Conservation (phyloP, 2,329 filamentous ascomycete genomes). For the Xylariaceae sp. region DNA sequence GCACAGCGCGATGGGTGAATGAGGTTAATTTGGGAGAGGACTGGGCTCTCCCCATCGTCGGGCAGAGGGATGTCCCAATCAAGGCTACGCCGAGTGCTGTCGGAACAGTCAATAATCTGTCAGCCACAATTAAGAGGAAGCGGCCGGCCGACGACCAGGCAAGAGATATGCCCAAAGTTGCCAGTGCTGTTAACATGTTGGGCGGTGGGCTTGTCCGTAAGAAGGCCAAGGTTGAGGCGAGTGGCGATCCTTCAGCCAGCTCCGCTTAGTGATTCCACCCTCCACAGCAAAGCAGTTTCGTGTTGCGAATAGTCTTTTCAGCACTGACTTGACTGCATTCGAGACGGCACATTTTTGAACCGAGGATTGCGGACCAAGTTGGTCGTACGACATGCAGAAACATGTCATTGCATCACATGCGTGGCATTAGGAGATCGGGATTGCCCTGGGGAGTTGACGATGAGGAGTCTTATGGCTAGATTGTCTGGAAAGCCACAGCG, state of each 20-base stretch:
- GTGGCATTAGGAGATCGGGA: too few species aligned
- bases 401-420: too few species aligned
- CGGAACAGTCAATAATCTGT: slow-evolving; percentile 36
- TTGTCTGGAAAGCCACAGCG: too few species aligned
- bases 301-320: too few species aligned
- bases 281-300: too few species aligned
- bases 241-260: neutral
- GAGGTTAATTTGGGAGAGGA: slow-evolving; percentile 51
- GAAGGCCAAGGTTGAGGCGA: slow-evolving; percentile 2
- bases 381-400: too few species aligned
- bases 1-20: slow-evolving; percentile 62
- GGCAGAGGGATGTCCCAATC: slow-evolving; percentile 27
- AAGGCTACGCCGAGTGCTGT: slow-evolving; percentile 6
- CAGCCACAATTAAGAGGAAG: slow-evolving; percentile 41
- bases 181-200: slow-evolving; percentile 6
- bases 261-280: too few species aligned
- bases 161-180: neutral
- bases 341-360: too few species aligned
- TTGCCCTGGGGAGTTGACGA: too few species aligned
- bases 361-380: too few species aligned
- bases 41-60: slow-evolving; percentile 47
- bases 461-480: too few species aligned
- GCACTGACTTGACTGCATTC: too few species aligned
- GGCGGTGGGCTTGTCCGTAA: slow-evolving; percentile 8
- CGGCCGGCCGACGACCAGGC: slow-evolving; percentile 20